phyloP scores from a whole-genome alignment of 495 filamentous ascomycete genomes.

The Penicillium simplicissimum region DNA sequence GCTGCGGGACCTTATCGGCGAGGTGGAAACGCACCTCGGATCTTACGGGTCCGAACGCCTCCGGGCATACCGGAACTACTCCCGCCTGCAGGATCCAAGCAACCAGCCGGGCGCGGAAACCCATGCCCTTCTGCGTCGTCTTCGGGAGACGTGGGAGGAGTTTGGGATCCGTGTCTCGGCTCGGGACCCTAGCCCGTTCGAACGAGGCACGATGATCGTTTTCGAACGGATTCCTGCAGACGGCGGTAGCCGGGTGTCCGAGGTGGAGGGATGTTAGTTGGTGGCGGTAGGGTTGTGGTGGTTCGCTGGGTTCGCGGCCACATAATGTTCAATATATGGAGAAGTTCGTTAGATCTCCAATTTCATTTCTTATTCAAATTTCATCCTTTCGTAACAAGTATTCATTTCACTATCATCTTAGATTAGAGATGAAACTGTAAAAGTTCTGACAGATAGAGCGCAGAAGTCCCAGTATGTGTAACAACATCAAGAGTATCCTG shows the following conservation, averaged over 20 bases:
- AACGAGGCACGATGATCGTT: constrained; percentile 2
- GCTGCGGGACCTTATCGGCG: not conserved
- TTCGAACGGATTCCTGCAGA: not conserved
- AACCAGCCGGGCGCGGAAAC: not conserved
- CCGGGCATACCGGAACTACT: not conserved
- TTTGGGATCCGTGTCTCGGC: not conserved
- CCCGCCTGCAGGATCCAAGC: not conserved
- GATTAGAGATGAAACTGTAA: not conserved
- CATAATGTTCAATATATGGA: not conserved
- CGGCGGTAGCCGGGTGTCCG: not conserved
- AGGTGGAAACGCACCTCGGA: not conserved
- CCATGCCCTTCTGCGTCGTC: not conserved
- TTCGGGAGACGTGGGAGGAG: not conserved
- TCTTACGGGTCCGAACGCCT: not conserved
- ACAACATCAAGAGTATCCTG: not conserved
- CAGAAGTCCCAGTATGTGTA: not conserved
- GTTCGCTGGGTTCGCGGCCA: not conserved
- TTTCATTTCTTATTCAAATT: not conserved
- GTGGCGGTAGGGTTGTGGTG: not conserved
- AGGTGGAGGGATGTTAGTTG: not conserved
- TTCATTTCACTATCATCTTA: not conserved
- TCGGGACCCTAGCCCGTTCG: not conserved
- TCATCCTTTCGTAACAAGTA: not conserved
- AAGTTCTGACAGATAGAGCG: not conserved
- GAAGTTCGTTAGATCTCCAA: not conserved